These are phyloP conservation scores for Aureobasidium sp. DNA, from an alignment of 2,329 filamentous ascomycete species.

Conservation along the genomic window DNA sequence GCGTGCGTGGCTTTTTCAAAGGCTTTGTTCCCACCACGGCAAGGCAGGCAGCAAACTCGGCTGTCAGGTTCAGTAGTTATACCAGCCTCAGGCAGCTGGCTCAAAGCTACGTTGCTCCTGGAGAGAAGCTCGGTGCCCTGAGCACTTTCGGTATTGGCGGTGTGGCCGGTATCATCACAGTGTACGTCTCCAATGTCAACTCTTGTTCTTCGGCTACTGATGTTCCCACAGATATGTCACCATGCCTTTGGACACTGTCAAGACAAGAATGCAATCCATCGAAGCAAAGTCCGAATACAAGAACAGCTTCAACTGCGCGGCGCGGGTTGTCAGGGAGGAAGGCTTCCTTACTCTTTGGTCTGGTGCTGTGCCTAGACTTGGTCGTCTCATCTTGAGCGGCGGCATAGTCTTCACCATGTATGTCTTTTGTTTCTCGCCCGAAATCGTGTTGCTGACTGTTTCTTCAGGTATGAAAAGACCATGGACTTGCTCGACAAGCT, in stretches of 20 bases:
- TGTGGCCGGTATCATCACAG: conserved; percentile 81
- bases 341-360: conserved; percentile 89
- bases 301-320: conserved; percentile 77
- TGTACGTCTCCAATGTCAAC: conserved; percentile 46
- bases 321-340: conserved; percentile 78
- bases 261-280: conserved; percentile 95
- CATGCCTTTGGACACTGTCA: conserved; percentile 80
- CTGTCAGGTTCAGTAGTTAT: conserved; percentile 82
- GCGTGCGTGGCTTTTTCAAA: conserved; percentile 88
- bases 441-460: conserved; percentile 17
- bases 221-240: conserved; percentile 32
- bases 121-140: conserved; percentile 82
- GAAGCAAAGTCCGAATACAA: conserved; percentile 74
- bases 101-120: conserved; percentile 84
- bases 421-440: conserved; percentile 20
- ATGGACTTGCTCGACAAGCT: conserved; percentile 75
- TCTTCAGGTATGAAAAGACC: conserved; percentile 74
- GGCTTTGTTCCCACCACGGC: conserved; percentile 93
- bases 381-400: conserved; percentile 77
- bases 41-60: conserved; percentile 88
- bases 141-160: conserved; percentile 89
- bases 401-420: conserved; percentile 96
- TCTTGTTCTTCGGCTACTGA: not conserved
- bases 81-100: conserved; percentile 82
- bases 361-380: conserved; percentile 78